Base-by-base conservation (phyloP, 257 asterid species). In the Verbascum thapsus region DNA sequence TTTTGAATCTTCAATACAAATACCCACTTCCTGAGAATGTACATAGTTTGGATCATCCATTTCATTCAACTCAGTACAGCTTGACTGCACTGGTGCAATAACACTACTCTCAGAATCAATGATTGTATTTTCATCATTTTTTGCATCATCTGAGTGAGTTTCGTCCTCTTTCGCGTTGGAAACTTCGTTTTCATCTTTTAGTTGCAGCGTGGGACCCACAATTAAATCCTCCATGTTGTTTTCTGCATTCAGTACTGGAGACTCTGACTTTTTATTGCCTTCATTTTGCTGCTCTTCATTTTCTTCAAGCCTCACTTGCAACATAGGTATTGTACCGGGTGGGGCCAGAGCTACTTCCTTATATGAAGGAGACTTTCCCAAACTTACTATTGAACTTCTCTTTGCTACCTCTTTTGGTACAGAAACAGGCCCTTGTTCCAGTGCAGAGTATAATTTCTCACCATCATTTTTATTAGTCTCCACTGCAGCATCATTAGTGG, bases 281-380 rank as follows among this genome's bases (percentile, higher is more conserved):
- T 65, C 78, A 38, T 38, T 64, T 53, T 47, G 64, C 67, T 76
- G 83, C 71, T 78, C 86, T 49, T 70, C 85, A 66, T 63, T 66
- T 70, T 72, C 77, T 55, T 58, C 74, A 63, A 53, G 77, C 69
- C 80, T 78, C 44, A 58, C 83, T 74, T 88, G 95, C 75, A 92
- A 71, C 83, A 81, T 78, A 32, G 86, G 77, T 69, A 92, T 81
- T 69, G 95, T 80, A 67, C 98, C 98, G 0, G 98, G 98, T 15
- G 96, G 98, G 55, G 98, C 98, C 70, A 91, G 72, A 59, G 98
- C 96, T 64, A 91, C 98, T 69, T 91, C 98, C 89, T 91, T 91
- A 67, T 91, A 91, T 18, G 98, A 92, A 64, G 96, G 97, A 63
- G 99, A 89, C 70, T 81, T 87, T 53, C 97, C 97, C 64, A 92